Percentiles rank a stretch among this genome's conserved stretches.
Evolutionary conservation across 2,329 filamentous ascomycete genomes (phyloP).

Genomic region (Pestalotiopsis sp.): DNA sequence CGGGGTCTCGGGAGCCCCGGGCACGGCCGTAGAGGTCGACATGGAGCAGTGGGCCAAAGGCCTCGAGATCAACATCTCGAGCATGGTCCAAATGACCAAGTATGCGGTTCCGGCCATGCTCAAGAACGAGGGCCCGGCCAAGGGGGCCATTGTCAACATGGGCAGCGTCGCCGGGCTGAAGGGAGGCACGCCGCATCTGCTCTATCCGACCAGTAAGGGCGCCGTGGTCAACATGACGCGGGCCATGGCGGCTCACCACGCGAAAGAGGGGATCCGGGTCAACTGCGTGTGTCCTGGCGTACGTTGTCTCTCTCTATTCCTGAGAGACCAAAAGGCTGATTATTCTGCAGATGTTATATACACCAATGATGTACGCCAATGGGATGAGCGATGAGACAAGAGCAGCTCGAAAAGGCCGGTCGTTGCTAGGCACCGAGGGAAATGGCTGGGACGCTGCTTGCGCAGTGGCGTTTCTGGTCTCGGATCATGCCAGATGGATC

Average conservation of each 20-base stretch:
- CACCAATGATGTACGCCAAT: constrained; percentile 46
- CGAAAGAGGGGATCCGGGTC: constrained; percentile 45
- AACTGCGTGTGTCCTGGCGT: constrained; percentile 51
- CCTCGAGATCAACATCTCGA: constrained; percentile 64
- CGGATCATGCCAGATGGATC: constrained; percentile 46
- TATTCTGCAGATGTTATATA: constrained; percentile 43
- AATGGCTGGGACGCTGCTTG: constrained; percentile 46
- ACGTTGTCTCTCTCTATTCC: constrained; percentile 8
- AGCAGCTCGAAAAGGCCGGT: constrained; percentile 39
- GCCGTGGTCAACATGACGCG: constrained; percentile 54
- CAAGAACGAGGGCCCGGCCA: constrained; percentile 49
- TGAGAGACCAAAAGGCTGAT: not conserved
- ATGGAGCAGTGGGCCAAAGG: constrained; percentile 59
- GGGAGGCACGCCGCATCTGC: constrained; percentile 46
- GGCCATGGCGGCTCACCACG: constrained; percentile 55
- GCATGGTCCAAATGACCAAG: constrained; percentile 68
- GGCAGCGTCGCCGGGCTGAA: constrained; percentile 59
- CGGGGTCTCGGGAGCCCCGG: constrained; percentile 60
- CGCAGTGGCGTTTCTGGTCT: constrained; percentile 41
- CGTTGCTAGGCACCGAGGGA: constrained; percentile 43
- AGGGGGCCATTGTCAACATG: constrained; percentile 64
- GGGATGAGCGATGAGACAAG: constrained; percentile 43
- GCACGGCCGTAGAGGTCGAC: constrained; percentile 64
- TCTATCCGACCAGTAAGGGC: constrained; percentile 52
- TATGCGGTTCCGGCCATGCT: constrained; percentile 63